Evolutionary conservation across 148 eudicot species (phyloP).

Genomic region (Chenopodium formosanum): DNA sequence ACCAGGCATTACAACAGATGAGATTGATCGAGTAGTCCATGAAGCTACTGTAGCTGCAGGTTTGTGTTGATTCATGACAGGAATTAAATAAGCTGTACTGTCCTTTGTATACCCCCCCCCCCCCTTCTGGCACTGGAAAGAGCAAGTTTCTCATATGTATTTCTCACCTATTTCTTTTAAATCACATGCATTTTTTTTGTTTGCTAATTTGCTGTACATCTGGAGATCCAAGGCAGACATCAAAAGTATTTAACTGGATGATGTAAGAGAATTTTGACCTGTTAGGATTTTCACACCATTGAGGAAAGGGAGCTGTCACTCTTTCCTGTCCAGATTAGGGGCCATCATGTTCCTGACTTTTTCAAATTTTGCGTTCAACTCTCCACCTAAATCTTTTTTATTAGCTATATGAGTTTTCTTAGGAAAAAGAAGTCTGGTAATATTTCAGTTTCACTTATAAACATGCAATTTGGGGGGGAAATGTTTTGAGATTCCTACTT

Average conservation of each 20-base stretch:
- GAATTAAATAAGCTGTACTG: background rate
- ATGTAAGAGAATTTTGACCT: background rate
- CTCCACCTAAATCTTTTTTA: background rate
- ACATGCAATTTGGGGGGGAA: background rate
- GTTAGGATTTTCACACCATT: background rate
- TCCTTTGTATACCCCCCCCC: too few species aligned
- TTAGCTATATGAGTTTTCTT: too few species aligned
- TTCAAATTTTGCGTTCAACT: background rate
- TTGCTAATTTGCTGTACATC: background rate
- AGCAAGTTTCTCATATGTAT: background rate
- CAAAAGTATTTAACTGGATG: background rate
- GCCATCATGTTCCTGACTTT: background rate
- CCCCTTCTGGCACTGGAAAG: background rate
- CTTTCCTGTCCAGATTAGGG: background rate
- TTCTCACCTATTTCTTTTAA: background rate
- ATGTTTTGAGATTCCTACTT: background rate
- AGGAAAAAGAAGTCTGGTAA: background rate
- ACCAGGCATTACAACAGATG: constrained; percentile 97
- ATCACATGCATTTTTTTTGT: background rate
- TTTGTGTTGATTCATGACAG: constrained; percentile 29
- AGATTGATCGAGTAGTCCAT: constrained; percentile 95
- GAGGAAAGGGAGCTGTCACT: background rate
- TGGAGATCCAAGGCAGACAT: background rate
- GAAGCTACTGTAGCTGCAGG: constrained; percentile 95
- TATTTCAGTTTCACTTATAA: background rate